phyloP scores from a whole-genome alignment of 1,139 yeast species.

The Starmera stellimalicola region DNA sequence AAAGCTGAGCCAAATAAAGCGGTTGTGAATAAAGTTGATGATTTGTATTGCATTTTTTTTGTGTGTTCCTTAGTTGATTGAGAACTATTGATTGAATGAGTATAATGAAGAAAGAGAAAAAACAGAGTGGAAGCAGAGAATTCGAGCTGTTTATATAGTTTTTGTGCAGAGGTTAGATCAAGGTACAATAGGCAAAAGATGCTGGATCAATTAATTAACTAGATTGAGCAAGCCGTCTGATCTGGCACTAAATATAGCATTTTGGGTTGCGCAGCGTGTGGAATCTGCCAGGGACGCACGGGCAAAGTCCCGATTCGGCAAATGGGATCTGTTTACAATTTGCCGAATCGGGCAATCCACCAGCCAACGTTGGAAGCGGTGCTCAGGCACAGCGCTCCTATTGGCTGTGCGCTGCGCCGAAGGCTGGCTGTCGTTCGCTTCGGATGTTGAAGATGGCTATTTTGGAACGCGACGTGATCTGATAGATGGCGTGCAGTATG shows the following conservation, averaged over 20 bases:
- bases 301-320: not conserved
- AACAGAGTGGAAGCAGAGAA: not conserved
- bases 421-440: no score
- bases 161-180: not conserved
- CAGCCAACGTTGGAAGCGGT: no score
- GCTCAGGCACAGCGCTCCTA: no score
- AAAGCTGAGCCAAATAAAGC: constrained; percentile 35
- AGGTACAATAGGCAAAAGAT: not conserved
- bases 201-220: not conserved
- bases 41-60: constrained; percentile 19
- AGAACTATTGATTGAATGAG: not conserved
- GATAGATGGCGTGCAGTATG: no score
- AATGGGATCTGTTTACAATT: not conserved
- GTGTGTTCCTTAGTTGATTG: not conserved
- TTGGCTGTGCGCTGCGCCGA: no score
- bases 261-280: not conserved
- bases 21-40: constrained; percentile 27
- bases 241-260: not conserved
- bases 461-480: no score
- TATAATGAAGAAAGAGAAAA: not conserved
- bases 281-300: not conserved
- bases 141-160: not conserved
- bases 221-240: not conserved
- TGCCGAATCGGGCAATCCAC: not conserved
- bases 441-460: no score